Percentiles rank a stretch among this genome's conserved stretches.
These are phyloP conservation scores for Cochlearia excelsa DNA, from an alignment of 345 rosid genomes.

Conservation along the genomic window DNA sequence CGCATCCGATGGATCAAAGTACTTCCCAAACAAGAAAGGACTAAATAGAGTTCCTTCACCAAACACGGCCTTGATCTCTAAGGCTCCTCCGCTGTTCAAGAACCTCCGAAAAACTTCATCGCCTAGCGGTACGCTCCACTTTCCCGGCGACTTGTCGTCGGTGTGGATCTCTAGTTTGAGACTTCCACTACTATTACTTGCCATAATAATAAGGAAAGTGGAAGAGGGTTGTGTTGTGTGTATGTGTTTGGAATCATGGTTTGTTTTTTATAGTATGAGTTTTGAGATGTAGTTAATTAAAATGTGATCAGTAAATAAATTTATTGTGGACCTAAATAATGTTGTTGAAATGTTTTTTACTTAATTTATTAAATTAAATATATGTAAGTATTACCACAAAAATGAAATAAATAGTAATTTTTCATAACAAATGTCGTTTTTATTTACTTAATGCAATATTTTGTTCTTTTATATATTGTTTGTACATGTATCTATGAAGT, in stretches of 20 bases:
- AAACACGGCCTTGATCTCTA: slow-evolving; percentile 48
- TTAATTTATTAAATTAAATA: too few species aligned
- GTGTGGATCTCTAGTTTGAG: slow-evolving; percentile 51
- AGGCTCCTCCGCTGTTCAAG: slow-evolving; percentile 38
- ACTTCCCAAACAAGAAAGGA: slow-evolving; percentile 78
- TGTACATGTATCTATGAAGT: too few species aligned
- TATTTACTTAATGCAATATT: too few species aligned
- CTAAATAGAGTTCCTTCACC: slow-evolving; percentile 84
- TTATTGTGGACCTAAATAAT: too few species aligned
- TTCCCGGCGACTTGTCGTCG: slow-evolving; percentile 60
- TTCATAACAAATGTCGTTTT: too few species aligned
- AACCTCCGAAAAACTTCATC: slow-evolving; percentile 60
- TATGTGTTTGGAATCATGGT: slow-evolving; percentile 26
- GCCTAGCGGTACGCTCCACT: slow-evolving; percentile 64
- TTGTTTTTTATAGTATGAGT: slow-evolving; percentile 24
- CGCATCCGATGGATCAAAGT: slow-evolving; percentile 90
- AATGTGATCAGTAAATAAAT: too few species aligned
- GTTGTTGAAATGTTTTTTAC: too few species aligned
- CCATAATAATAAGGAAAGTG: slow-evolving; percentile 16
- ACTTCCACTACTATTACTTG: slow-evolving; percentile 32
- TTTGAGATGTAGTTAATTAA: background rate
- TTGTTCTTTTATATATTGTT: too few species aligned
- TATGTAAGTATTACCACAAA: too few species aligned
- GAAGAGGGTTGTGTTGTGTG: slow-evolving; percentile 9
- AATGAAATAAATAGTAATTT: too few species aligned